Percentiles rank a stretch among this genome's conserved stretches.
Evolutionary conservation across 2,329 filamentous ascomycete species (phyloP).

Genomic region (Sphaerulina musiva): DNA sequence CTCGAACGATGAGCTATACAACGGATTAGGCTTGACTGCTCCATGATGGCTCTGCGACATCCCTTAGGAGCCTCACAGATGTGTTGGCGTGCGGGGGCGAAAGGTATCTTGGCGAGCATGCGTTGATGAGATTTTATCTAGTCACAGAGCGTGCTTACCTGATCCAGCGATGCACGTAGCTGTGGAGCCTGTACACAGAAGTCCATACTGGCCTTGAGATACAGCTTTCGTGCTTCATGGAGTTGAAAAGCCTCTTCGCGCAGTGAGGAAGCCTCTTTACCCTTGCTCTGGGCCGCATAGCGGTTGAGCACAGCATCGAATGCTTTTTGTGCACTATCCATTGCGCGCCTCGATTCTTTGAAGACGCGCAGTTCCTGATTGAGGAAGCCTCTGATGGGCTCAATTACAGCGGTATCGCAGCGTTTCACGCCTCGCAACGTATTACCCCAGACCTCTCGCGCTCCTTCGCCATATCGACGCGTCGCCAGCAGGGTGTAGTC

Average conservation of each 20-base stretch:
- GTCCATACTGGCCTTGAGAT: constrained; percentile 87
- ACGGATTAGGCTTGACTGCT: background rate
- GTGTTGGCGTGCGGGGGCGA: background rate
- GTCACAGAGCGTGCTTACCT: constrained; percentile 31
- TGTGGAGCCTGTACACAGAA: constrained; percentile 85
- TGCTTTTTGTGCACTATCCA: constrained; percentile 74
- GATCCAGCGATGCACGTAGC: constrained; percentile 75
- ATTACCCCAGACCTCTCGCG: constrained; percentile 79
- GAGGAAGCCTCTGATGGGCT: constrained; percentile 75
- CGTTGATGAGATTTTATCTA: background rate
- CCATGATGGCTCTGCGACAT: background rate
- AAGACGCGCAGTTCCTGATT: constrained; percentile 73
- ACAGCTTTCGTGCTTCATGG: constrained; percentile 84
- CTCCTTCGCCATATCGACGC: constrained; percentile 75
- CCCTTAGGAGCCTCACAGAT: background rate
- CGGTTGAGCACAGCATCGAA: constrained; percentile 77
- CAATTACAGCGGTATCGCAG: constrained; percentile 68
- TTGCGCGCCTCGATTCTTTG: constrained; percentile 69
- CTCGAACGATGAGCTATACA: constrained; percentile 60
- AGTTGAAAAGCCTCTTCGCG: constrained; percentile 94
- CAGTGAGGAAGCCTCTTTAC: constrained; percentile 84
- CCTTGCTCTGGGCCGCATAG: constrained; percentile 79
- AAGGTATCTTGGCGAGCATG: background rate
- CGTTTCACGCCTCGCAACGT: constrained; percentile 67
- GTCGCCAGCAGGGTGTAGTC: constrained; percentile 89